Evolutionary conservation across 2,329 filamentous ascomycete genomes (phyloP).

Genomic region (Fusarium aywerte): DNA sequence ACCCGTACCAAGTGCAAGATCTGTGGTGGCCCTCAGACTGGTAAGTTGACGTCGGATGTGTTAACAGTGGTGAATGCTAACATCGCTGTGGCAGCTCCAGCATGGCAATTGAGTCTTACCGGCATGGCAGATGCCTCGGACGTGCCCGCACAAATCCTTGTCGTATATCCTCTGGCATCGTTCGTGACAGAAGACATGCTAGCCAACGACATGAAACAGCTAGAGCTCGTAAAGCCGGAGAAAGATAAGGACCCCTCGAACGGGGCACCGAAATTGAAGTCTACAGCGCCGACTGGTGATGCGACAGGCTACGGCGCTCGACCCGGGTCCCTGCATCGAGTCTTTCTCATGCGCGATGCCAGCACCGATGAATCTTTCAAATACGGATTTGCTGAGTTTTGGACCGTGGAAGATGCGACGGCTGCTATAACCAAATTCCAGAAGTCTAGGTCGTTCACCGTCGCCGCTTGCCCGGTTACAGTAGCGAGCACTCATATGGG

Average conservation of each 20-base stretch:
- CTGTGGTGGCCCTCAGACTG: conserved; percentile 49
- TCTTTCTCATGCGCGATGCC: conserved; percentile 80
- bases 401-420: conserved; percentile 78
- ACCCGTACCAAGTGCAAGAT: conserved; percentile 53
- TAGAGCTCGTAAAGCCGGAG: conserved; percentile 72
- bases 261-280: conserved; percentile 65
- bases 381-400: conserved; percentile 88
- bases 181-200: conserved; percentile 78
- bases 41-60: conserved; percentile 39
- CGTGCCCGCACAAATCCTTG: conserved; percentile 77
- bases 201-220: conserved; percentile 76
- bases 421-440: conserved; percentile 78
- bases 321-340: conserved; percentile 78
- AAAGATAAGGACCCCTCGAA: conserved; percentile 57
- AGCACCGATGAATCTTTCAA: conserved; percentile 77
- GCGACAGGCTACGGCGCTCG: conserved; percentile 74
- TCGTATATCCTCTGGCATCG: conserved; percentile 76
- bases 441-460: conserved; percentile 79
- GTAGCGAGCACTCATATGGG: conserved; percentile 84
- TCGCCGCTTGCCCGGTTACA: conserved; percentile 76
- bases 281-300: conserved; percentile 66
- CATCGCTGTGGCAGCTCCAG: conserved; percentile 33
- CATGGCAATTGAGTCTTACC: conserved; percentile 55
- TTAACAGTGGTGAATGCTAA: background rate
- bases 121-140: conserved; percentile 63